Evolutionary conservation across 495 filamentous ascomycete genomes (phyloP), one percentile per base, ranked within the genome.

Genomic region (Hypoxylon lenormandii): DNA sequence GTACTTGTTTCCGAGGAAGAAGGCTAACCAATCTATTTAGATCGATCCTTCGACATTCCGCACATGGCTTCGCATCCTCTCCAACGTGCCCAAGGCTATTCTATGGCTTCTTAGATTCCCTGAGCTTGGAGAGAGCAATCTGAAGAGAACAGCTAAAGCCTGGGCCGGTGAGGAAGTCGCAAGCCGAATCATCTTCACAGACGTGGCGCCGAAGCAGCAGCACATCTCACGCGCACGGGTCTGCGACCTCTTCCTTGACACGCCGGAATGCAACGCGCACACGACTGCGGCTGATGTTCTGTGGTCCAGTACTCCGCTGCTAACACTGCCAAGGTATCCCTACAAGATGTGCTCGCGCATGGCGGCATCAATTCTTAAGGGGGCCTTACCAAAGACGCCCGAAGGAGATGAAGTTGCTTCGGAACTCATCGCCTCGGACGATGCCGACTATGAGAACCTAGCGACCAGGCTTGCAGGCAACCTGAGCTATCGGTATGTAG

Each of bases 311-410:
- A 99, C 96, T 5, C 95, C 95, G 33, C 83, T 99, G 52, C 81
- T 98, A 55, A 99, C 95, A 0, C 83, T 94, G n/a, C 93, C 94
- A n/a, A 86, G 94, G 28, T 95, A 97, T 78, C 85, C 88, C 55
- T 97, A 97, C 77, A 99, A 99, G 81, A 99, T 99, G 95, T 98
- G 96, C 78, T 96, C 92, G 42, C 89, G 96, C 51, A 98, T 98
- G 91, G 95, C 95, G 18, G 94, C 94, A 37, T 94, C 91, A 12
- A 98, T 98, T 67, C 83, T 98, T 11, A 90, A 86, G 63, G 96
- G 95, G 38, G 95, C 95, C 1, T 81, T 98, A 6, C 94, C 96
- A 0, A 88, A 87, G 66, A 80, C 79, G 3, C 80, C 80, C 7
- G 86, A 87, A 15, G 94, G 94, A 10, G 81, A 79, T n/a, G 79